These are phyloP conservation scores for Alnus rubra DNA, from an alignment of 306 rosid species.

Conservation along the genomic window DNA sequence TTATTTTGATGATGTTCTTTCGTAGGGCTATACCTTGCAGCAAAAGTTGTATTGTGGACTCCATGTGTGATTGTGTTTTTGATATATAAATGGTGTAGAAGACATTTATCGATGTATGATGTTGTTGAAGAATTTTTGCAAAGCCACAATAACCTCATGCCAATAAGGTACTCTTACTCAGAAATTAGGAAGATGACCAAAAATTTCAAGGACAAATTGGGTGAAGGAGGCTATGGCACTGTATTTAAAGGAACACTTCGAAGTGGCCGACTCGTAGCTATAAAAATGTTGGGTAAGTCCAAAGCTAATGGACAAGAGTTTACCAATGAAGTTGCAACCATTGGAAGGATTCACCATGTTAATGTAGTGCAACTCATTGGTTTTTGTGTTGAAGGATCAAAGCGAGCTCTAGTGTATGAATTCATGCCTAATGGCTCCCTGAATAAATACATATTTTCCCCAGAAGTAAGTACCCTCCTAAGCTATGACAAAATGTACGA, in stretches of 20 bases:
- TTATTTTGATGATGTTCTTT: not conserved
- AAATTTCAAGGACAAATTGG: slow-evolving; percentile 15
- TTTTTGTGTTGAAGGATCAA: slow-evolving; percentile 26
- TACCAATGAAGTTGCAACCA: slow-evolving; percentile 19
- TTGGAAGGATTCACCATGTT: slow-evolving; percentile 22
- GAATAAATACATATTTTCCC: slow-evolving; percentile 27
- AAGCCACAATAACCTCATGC: not conserved
- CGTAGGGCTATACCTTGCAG: not conserved
- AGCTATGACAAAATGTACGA: not conserved
- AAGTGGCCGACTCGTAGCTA: slow-evolving; percentile 20
- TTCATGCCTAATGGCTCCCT: slow-evolving; percentile 32
- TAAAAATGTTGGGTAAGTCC: slow-evolving; percentile 19
- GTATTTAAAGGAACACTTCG: slow-evolving; percentile 17
- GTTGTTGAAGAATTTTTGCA: not conserved
- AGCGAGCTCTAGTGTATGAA: slow-evolving; percentile 21
- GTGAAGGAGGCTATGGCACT: slow-evolving; percentile 26
- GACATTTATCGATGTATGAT: not conserved
- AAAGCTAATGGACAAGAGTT: slow-evolving; percentile 28
- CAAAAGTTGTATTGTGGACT: not conserved
- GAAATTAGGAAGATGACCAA: slow-evolving; percentile 25
- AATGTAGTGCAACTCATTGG: slow-evolving; percentile 28
- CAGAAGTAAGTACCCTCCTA: not conserved
- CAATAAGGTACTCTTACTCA: slow-evolving; percentile 22
- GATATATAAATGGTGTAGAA: slow-evolving; percentile 12
- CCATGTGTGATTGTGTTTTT: not conserved